phyloP scores from a whole-genome alignment of 345 rosid genomes.

The Clausena lansium region DNA sequence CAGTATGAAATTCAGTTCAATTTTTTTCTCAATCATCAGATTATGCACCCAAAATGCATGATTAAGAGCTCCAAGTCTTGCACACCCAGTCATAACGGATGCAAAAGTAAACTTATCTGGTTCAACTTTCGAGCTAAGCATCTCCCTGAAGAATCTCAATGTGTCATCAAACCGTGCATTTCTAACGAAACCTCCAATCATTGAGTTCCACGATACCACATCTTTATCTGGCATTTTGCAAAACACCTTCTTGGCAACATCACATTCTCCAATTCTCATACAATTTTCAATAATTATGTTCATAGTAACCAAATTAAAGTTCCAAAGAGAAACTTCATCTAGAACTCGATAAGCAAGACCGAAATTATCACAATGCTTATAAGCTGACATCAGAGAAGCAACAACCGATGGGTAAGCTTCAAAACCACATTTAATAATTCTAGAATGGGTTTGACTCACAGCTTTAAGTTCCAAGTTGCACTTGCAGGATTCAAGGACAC shows the following conservation, averaged over 20 bases:
- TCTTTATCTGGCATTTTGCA: slow-evolving; percentile 39
- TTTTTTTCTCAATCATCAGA: slow-evolving; percentile 40
- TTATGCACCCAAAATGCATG: slow-evolving; percentile 65
- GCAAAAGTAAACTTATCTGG: slow-evolving; percentile 74
- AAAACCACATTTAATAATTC: slow-evolving; percentile 53
- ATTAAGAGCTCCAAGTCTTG: slow-evolving; percentile 57
- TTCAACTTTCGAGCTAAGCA: slow-evolving; percentile 45
- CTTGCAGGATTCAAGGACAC: slow-evolving; percentile 51
- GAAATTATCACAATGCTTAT: slow-evolving; percentile 39
- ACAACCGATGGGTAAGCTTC: slow-evolving; percentile 52
- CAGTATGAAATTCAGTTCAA: slow-evolving; percentile 54
- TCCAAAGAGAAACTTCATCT: slow-evolving; percentile 31
- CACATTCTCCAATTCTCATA: slow-evolving; percentile 48
- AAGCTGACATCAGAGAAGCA: slow-evolving; percentile 50
- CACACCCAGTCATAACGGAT: slow-evolving; percentile 61
- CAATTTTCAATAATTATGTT: slow-evolving; percentile 51
- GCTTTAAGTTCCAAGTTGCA: slow-evolving; percentile 32
- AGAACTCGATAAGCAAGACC: slow-evolving; percentile 41
- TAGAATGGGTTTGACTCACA: slow-evolving; percentile 48
- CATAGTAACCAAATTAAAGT: slow-evolving; percentile 33
- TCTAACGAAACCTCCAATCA: slow-evolving; percentile 65
- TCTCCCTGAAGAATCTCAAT: slow-evolving; percentile 36
- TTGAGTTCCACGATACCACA: slow-evolving; percentile 75
- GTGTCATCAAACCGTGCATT: slow-evolving; percentile 61
- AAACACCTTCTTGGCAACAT: slow-evolving; percentile 57